phyloP scores from a whole-genome alignment of 208 protist genomes.

The Leishmania martiniquensis region DNA sequence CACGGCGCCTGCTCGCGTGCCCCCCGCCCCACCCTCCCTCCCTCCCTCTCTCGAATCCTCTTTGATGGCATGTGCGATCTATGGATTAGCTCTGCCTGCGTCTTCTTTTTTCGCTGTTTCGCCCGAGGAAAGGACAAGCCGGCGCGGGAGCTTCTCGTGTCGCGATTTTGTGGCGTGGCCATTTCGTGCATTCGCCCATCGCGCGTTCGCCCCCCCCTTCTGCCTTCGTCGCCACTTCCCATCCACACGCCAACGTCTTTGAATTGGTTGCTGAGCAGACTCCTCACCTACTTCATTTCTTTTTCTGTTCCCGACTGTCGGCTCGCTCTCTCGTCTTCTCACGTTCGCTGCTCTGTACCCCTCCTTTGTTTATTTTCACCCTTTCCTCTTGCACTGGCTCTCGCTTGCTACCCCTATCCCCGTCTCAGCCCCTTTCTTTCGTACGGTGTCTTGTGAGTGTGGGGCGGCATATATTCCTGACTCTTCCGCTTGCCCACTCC shows the following conservation, averaged over 20 bases:
- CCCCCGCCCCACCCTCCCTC: too few relatives aligned
- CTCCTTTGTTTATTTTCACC: neutral
- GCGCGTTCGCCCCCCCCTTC: neutral
- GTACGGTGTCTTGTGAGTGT: neutral
- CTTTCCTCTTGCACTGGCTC: neutral
- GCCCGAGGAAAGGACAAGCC: neutral
- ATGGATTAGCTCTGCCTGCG: too few relatives aligned
- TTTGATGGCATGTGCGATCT: neutral
- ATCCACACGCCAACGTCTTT: neutral
- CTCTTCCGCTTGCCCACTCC: neutral
- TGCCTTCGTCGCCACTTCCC: neutral
- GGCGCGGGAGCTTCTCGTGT: neutral
- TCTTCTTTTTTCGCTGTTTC: neutral
- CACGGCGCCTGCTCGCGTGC: neutral
- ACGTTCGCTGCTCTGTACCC: neutral
- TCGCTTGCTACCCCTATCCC: neutral
- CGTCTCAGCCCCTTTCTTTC: neutral
- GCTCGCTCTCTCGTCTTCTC: too few relatives aligned
- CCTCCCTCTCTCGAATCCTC: neutral
- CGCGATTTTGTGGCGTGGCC: neutral
- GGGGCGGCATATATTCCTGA: neutral
- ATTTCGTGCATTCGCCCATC: neutral
- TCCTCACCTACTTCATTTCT: neutral
- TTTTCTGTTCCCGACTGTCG: neutral
- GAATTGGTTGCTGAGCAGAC: neutral